phyloP scores from a whole-genome alignment of 805 yeast species.

The Candida bentonensis region DNA sequence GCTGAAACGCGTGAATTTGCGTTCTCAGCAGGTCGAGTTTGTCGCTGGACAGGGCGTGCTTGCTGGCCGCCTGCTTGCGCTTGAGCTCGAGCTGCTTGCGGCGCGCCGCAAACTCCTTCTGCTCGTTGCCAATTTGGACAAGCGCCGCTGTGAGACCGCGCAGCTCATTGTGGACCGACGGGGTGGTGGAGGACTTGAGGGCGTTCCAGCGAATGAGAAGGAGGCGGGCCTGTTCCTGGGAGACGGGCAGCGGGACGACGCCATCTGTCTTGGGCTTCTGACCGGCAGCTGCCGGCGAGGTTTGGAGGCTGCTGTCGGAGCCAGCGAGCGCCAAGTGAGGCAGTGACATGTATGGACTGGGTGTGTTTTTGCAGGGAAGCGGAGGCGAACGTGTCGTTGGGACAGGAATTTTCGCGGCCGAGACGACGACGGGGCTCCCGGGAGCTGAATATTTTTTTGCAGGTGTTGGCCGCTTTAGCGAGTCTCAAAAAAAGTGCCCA shows the following conservation, averaged over 20 bases:
- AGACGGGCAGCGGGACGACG: slow-evolving; percentile 14
- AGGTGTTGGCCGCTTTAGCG: too few species aligned
- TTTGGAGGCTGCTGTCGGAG: too few species aligned
- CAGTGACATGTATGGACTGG: too few species aligned
- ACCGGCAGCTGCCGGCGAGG: not conserved
- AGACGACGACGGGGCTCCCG: too few species aligned
- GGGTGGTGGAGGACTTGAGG: slow-evolving; percentile 15
- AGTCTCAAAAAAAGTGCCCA: too few species aligned
- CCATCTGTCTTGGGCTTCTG: slow-evolving; percentile 1
- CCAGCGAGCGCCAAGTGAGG: too few species aligned
- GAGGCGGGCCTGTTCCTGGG: slow-evolving; percentile 22
- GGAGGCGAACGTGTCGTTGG: too few species aligned
- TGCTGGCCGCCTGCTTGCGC: slow-evolving; percentile 5
- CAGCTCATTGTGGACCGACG: slow-evolving; percentile 18
- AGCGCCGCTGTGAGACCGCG: slow-evolving; percentile 18
- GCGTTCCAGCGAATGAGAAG: slow-evolving; percentile 24
- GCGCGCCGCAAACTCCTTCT: slow-evolving; percentile 15
- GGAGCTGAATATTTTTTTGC: too few species aligned
- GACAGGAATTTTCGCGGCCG: too few species aligned
- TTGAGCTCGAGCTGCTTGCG: slow-evolving; percentile 8
- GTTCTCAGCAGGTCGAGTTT: slow-evolving; percentile 41
- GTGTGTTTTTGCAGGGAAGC: too few species aligned
- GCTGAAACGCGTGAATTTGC: slow-evolving; percentile 59
- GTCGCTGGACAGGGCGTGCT: not conserved
- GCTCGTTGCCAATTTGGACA: slow-evolving; percentile 14